Evolutionary conservation across 371 early-diverging fungal genomes (phyloP).

Genomic region (Funneliformis caledonium): DNA sequence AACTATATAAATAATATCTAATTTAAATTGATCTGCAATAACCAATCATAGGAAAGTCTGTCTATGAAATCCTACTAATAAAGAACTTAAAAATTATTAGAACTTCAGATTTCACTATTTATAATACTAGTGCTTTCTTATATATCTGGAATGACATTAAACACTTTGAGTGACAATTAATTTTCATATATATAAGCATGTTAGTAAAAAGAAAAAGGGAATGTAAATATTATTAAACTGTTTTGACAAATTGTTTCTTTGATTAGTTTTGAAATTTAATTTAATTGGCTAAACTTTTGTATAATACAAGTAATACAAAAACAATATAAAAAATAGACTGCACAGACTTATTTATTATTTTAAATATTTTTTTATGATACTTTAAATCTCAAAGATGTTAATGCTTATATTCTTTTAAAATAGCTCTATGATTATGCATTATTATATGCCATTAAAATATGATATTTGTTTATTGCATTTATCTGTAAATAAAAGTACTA

Average conservation of each 20-base stretch:
- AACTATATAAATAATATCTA: too few species aligned
- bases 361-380: too few species aligned
- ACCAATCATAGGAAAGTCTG: too few species aligned
- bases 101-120: conserved; percentile 94
- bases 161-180: conserved; percentile 90
- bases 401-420: conserved; percentile 36
- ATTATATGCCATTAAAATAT: conserved; percentile 92
- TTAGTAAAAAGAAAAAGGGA: conserved; percentile 99
- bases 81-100: conserved; percentile 90
- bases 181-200: conserved; percentile 87
- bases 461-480: conserved; percentile 97
- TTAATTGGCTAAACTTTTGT: too few species aligned
- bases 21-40: too few species aligned
- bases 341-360: too few species aligned
- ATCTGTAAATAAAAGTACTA: conserved; percentile 94
- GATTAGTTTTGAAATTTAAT: too few species aligned
- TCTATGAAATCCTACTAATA: conserved; percentile 60
- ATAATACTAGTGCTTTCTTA: conserved; percentile 94
- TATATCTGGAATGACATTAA: conserved; percentile 95
- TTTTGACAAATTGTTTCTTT: too few species aligned
- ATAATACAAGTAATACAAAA: too few species aligned
- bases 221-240: conserved; percentile 44
- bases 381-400: conserved; percentile 5
- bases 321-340: too few species aligned
- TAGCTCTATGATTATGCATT: conserved; percentile 97